These are phyloP conservation scores for Cryptococcus neoformans DNA, from an alignment of 1,284 basidiomycete genomes.

Conservation along the genomic window DNA sequence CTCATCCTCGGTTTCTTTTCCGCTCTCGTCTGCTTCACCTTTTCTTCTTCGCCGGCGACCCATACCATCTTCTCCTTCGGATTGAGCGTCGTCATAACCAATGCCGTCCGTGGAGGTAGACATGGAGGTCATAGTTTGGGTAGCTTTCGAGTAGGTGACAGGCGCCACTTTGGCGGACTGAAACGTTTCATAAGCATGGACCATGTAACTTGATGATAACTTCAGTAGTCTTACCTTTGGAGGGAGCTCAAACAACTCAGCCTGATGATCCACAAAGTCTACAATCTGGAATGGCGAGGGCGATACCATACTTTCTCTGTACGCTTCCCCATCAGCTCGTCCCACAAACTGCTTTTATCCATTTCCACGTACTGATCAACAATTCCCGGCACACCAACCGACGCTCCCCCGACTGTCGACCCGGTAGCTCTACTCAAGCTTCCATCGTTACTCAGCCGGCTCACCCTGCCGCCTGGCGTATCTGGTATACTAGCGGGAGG, in stretches of 20 bases:
- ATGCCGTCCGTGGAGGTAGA: slow-evolving; percentile 27
- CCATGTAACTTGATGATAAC: slow-evolving; percentile 9
- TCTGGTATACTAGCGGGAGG: slow-evolving; percentile 60
- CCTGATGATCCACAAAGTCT: slow-evolving; percentile 80
- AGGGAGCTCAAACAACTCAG: slow-evolving; percentile 88
- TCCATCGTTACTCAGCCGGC: slow-evolving; percentile 43
- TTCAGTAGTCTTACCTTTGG: slow-evolving; percentile 57
- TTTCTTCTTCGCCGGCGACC: slow-evolving; percentile 11
- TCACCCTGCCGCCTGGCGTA: slow-evolving; percentile 57
- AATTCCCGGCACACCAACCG: slow-evolving; percentile 55
- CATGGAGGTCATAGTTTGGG: slow-evolving; percentile 61
- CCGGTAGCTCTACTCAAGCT: slow-evolving; percentile 35
- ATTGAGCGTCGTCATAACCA: slow-evolving; percentile 10
- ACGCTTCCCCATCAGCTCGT: neutral
- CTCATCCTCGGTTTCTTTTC: slow-evolving; percentile 63
- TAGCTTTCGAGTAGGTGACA: slow-evolving; percentile 89
- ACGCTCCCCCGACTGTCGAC: slow-evolving; percentile 8
- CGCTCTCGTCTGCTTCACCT: slow-evolving; percentile 32
- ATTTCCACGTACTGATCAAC: slow-evolving; percentile 8
- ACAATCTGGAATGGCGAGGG: slow-evolving; percentile 55
- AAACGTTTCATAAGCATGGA: neutral
- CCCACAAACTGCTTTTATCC: neutral
- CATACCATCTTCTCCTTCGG: slow-evolving; percentile 49
- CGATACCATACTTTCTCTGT: slow-evolving; percentile 54
- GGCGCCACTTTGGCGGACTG: slow-evolving; percentile 12